Conservation (phyloP, 2,329 filamentous ascomycete genomes). For the Arachnomyces sp. region DNA sequence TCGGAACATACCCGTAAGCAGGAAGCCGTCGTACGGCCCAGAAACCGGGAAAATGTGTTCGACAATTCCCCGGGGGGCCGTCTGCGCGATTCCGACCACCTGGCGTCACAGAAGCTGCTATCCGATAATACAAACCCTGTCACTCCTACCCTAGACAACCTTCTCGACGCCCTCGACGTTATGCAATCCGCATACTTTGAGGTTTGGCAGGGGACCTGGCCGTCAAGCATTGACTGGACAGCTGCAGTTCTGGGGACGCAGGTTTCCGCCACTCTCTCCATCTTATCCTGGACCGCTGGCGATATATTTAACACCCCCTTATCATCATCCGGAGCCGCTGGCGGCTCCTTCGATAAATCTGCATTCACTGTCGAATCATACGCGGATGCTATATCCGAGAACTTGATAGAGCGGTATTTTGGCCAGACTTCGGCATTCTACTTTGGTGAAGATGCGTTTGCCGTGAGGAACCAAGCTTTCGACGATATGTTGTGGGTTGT, state of each 20-base stretch:
- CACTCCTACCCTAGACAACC: conserved; percentile 26
- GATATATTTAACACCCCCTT: conserved; percentile 25
- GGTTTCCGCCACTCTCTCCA: conserved; percentile 59
- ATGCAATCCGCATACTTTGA: conserved; percentile 75
- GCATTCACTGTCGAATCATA: conserved; percentile 19
- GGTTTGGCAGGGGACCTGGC: conserved; percentile 72
- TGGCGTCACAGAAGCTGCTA: conserved; percentile 15
- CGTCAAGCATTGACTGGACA: conserved; percentile 85
- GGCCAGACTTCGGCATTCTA: conserved; percentile 69
- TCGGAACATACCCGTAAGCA: conserved; percentile 13
- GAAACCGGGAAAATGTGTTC: conserved; percentile 6
- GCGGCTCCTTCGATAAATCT: conserved; percentile 3
- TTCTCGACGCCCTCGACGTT: conserved; percentile 58
- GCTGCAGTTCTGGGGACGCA: conserved; percentile 76
- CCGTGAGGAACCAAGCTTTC: conserved; percentile 68
- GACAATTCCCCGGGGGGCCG: conserved; percentile 9
- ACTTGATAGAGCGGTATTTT: conserved; percentile 77
- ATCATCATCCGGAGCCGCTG: conserved; percentile 13
- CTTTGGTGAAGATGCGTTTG: conserved; percentile 73
- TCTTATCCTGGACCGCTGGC: conserved; percentile 39
- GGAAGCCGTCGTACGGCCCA: conserved; percentile 14
- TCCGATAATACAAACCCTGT: conserved; percentile 11
- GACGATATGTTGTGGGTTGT: conserved; percentile 97
- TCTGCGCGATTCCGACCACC: conserved; percentile 8
- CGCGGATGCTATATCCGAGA: conserved; percentile 49